Evolutionary conservation across 2,329 filamentous ascomycete genomes (phyloP).

Genomic region (Juglanconis juglandina): DNA sequence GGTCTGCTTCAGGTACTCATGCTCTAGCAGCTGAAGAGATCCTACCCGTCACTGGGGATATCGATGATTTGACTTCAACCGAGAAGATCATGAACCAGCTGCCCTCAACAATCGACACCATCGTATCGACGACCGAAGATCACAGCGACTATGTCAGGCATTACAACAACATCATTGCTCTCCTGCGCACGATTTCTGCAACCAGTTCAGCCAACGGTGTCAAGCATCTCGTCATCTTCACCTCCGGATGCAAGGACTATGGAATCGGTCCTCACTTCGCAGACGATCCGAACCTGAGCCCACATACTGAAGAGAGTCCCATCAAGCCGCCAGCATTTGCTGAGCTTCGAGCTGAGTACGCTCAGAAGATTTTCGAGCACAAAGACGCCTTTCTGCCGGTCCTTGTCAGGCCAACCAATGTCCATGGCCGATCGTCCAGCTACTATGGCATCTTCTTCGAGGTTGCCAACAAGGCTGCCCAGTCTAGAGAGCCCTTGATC

Average conservation of each 20-base stretch:
- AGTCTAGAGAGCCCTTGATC: slow-evolving; percentile 23
- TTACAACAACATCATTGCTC: slow-evolving; percentile 32
- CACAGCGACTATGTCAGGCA: slow-evolving; percentile 37
- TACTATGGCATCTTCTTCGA: slow-evolving; percentile 41
- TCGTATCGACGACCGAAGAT: slow-evolving; percentile 42
- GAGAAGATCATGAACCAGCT: slow-evolving; percentile 24
- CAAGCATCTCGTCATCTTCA: slow-evolving; percentile 41
- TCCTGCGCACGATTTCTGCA: slow-evolving; percentile 33
- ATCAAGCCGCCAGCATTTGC: slow-evolving; percentile 30
- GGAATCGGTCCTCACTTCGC: slow-evolving; percentile 33
- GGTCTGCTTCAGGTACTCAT: slow-evolving; percentile 28
- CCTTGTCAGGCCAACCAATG: slow-evolving; percentile 43
- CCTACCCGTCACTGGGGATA: slow-evolving; percentile 38
- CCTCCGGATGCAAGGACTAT: slow-evolving; percentile 50
- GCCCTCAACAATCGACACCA: slow-evolving; percentile 35
- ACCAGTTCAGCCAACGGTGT: slow-evolving; percentile 31
- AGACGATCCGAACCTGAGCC: slow-evolving; percentile 31
- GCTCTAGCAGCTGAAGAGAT: slow-evolving; percentile 34
- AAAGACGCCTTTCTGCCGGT: slow-evolving; percentile 38
- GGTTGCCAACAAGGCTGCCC: slow-evolving; percentile 23
- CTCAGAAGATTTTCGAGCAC: slow-evolving; percentile 36
- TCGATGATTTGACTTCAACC: slow-evolving; percentile 31
- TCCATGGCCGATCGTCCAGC: slow-evolving; percentile 44
- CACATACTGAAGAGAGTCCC: slow-evolving; percentile 42
- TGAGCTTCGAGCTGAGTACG: slow-evolving; percentile 29